phyloP scores from a whole-genome alignment of 768 basidiomycete genomes.

The Leucocoprinus leucothites region DNA sequence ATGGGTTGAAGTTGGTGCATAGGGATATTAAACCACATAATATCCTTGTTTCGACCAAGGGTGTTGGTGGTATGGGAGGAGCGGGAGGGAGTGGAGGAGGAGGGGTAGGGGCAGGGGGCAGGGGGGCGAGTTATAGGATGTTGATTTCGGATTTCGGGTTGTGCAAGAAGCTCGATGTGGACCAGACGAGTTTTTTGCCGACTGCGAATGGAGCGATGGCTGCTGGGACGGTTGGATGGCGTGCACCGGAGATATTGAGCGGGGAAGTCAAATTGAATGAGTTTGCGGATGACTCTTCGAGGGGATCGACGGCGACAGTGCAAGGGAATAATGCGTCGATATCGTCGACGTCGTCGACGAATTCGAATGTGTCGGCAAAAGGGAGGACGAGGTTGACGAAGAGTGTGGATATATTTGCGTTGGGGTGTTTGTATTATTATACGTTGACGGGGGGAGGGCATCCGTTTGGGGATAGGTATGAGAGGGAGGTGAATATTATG shows the following conservation, averaged over 20 bases:
- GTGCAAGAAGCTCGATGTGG: conserved; percentile 91
- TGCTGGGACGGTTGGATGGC: conserved; percentile 95
- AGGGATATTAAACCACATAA: conserved; percentile 99
- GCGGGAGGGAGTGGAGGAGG: neutral
- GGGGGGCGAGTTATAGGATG: neutral
- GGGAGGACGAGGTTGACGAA: conserved; percentile 79
- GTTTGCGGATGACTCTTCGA: conserved; percentile 60
- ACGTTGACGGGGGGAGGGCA: conserved; percentile 86
- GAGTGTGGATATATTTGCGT: conserved; percentile 93
- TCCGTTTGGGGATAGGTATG: conserved; percentile 92
- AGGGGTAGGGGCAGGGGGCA: neutral
- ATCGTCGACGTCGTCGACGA: conserved; percentile 18
- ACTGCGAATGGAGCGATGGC: conserved; percentile 87
- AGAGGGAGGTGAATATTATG: conserved; percentile 92
- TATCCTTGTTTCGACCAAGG: conserved; percentile 48
- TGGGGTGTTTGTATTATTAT: conserved; percentile 95
- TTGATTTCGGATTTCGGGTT: conserved; percentile 76
- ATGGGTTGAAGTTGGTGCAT: conserved; percentile 94
- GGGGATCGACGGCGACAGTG: conserved; percentile 58
- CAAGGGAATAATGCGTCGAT: conserved; percentile 28
- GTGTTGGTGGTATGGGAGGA: neutral
- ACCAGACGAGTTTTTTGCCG: conserved; percentile 95
- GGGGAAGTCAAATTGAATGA: conserved; percentile 95
- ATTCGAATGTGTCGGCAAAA: conserved; percentile 25
- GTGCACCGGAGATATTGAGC: conserved; percentile 92